phyloP scores from a whole-genome alignment of 179 eudicot species.

The Nepenthes alata region DNA sequence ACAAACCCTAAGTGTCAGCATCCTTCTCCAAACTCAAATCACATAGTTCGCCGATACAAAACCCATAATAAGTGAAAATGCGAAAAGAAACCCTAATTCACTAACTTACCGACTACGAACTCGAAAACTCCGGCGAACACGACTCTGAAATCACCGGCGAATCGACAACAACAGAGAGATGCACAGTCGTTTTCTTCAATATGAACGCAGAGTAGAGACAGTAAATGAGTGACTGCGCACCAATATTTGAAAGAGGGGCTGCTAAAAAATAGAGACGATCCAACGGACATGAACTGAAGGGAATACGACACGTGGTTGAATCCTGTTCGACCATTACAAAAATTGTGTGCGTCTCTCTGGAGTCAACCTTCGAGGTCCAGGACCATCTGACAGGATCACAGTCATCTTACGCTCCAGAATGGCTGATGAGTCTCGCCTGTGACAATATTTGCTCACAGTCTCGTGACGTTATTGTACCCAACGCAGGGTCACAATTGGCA shows the following conservation, averaged over 20 bases:
- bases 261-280: conserved; percentile 8
- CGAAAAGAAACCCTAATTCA: conserved; percentile 13
- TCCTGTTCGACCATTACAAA: neutral
- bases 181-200: conserved; percentile 4
- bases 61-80: neutral
- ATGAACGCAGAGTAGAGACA: neutral
- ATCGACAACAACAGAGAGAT: neutral
- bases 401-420: too few species aligned
- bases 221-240: conserved; percentile 6
- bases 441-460: too few species aligned
- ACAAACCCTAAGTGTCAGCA: conserved; percentile 10
- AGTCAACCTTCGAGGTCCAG: neutral
- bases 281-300: conserved; percentile 5
- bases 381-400: neutral
- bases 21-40: conserved; percentile 1
- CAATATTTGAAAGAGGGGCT: neutral
- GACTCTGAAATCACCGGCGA: conserved; percentile 5
- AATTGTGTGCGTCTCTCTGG: neutral
- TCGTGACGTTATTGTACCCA: too few species aligned
- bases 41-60: neutral
- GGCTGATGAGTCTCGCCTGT: too few species aligned
- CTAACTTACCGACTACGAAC: conserved; percentile 4
- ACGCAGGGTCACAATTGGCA: too few species aligned
- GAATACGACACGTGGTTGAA: conserved; percentile 9
- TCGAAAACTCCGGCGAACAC: conserved; percentile 1